Base-by-base conservation (phyloP, 305 asterid genomes). In the Andrographis paniculata region DNA sequence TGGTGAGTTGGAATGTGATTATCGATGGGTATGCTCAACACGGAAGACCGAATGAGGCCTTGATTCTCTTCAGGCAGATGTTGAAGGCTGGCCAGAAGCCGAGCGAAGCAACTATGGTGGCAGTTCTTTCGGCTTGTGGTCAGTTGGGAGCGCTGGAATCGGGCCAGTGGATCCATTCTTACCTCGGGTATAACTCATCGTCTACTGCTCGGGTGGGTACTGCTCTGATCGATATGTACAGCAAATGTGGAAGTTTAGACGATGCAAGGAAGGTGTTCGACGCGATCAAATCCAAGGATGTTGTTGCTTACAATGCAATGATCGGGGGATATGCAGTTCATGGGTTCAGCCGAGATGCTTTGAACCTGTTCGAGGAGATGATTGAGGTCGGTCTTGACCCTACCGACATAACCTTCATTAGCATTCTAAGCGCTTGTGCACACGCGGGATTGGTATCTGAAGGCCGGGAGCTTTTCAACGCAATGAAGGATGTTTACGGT, bases 231-330 rank as follows among this genome's bases (percentile, higher is more conserved):
- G 80, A 76, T 38, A 76, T 72, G 84, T 76, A 79, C 61, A 52
- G 71, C 52, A 79, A 75, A 56, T 79, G 84, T 27, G 88, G 77
- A 33, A 73, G 81, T 61, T 48, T 75, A 36, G 81, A 75, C 59
- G 75, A 75, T 41, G 81, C 88, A 5, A 56, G 55, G 38, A 47
- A 52, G 60, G 84, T 72, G 48, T 79, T 79, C 51, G 69, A 75
- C 44, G 58, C 55, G 52, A 79, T 79, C 12, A 67, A 51, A 55
- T 24, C 64, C 40, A 79, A 70, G 57, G 88, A 79, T 45, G 68
- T 44, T 35, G 45, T 76, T 42, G 66, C 53, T 22, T 73, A 59
- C 62, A 76, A 76, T 44, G 71, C 80, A 31, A 79, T 79, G 84
- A 73, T 75, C 6, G 68, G 63, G 11, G 88, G 81, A 20, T 73